Conservation (phyloP, 805 yeast genomes). For the Yamadazyma takamatsuzukensis region DNA sequence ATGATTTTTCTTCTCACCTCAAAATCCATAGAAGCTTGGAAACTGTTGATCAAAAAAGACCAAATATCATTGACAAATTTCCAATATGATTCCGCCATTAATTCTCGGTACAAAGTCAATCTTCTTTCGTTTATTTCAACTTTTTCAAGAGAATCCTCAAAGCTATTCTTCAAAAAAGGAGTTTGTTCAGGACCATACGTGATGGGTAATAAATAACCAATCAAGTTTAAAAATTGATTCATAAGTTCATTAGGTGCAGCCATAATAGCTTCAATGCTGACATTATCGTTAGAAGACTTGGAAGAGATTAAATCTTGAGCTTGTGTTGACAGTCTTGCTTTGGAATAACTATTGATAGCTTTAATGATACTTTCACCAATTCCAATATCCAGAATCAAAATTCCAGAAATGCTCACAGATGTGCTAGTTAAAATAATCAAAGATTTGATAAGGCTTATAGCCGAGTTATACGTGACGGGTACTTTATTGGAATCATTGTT, state of each 20-base stretch:
- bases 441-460: constrained; percentile 42
- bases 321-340: no score
- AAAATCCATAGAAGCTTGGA: constrained; percentile 69
- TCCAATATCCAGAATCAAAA: constrained; percentile 45
- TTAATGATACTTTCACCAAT: constrained; percentile 45
- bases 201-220: constrained; percentile 57
- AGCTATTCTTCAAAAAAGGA: constrained; percentile 23
- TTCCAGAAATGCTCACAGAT: constrained; percentile 38
- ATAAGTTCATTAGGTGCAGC: constrained; percentile 68
- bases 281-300: constrained; percentile 6
- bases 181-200: constrained; percentile 24
- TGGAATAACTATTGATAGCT: constrained; percentile 51
- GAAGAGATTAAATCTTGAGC: constrained; percentile 6
- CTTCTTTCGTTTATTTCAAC: constrained; percentile 27
- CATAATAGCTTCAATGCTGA: constrained; percentile 69
- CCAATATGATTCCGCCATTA: constrained; percentile 19
- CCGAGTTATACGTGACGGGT: constrained; percentile 32
- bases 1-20: constrained; percentile 57
- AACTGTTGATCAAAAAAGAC: constrained; percentile 56
- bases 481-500: constrained; percentile 16
- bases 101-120: constrained; percentile 23
- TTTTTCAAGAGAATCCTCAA: constrained; percentile 20
- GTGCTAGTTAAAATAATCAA: constrained; percentile 40
- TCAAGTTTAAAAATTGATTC: constrained; percentile 49
- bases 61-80: constrained; percentile 46